phyloP scores from a whole-genome alignment of 495 filamentous ascomycete genomes.

The Aspergillus homomorphus region DNA sequence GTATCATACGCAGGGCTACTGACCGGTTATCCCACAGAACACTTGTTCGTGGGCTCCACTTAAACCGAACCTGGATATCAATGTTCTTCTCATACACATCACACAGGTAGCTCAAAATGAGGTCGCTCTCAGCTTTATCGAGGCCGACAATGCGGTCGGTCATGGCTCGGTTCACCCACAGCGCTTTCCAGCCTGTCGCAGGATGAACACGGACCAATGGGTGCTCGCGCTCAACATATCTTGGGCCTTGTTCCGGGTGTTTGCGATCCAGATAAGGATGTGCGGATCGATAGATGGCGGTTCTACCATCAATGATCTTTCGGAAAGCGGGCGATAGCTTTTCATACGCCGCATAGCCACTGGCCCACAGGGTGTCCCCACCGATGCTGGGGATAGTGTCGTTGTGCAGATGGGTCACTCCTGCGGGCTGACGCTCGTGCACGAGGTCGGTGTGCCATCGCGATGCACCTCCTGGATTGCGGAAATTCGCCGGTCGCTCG shows the following conservation, averaged over 20 bases:
- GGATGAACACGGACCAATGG: slow-evolving; percentile 70
- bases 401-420: slow-evolving; percentile 67
- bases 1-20: slow-evolving; percentile 15
- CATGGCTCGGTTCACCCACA: slow-evolving; percentile 68
- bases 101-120: slow-evolving; percentile 64
- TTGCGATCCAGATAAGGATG: slow-evolving; percentile 66
- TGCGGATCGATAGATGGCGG: slow-evolving; percentile 63
- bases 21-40: slow-evolving; percentile 65
- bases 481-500: slow-evolving; percentile 54
- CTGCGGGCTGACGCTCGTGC: slow-evolving; percentile 67
- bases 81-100: slow-evolving; percentile 63
- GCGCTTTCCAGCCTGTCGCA: slow-evolving; percentile 66
- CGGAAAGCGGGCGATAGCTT: slow-evolving; percentile 68
- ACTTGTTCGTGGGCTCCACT: slow-evolving; percentile 59
- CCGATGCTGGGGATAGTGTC: slow-evolving; percentile 61
- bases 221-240: slow-evolving; percentile 62
- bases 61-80: slow-evolving; percentile 67
- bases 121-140: slow-evolving; percentile 62
- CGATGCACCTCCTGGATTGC: slow-evolving; percentile 61
- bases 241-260: slow-evolving; percentile 57
- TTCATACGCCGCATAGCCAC: slow-evolving; percentile 67
- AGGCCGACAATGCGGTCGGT: slow-evolving; percentile 62
- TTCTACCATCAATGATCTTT: slow-evolving; percentile 65
- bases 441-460: slow-evolving; percentile 71
- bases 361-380: slow-evolving; percentile 71